Conservation (phyloP, 2,329 filamentous ascomycete species). For the Colletotrichum abscissum region DNA sequence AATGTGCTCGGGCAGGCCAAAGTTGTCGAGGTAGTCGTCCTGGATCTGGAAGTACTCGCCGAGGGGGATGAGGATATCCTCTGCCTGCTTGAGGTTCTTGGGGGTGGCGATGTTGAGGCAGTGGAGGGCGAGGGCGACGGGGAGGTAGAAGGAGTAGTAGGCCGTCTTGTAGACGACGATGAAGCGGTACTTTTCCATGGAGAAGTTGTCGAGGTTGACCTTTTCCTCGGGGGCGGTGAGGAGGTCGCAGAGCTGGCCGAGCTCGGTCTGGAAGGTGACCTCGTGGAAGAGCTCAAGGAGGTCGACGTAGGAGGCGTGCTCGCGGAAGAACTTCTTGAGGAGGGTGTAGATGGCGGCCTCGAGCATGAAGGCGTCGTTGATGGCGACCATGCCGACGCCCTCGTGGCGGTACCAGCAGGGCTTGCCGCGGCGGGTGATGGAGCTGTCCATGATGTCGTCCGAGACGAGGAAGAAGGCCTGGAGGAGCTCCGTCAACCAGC, state of each 20-base stretch:
- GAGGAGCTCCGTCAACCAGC: conserved; percentile 98
- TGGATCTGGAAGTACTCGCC: conserved; percentile 99
- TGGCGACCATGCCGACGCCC: conserved; percentile 92
- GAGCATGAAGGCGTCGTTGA: conserved; percentile 98
- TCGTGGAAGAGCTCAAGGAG: conserved; percentile 97
- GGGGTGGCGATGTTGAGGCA: conserved; percentile 86
- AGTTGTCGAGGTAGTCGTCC: conserved; percentile 99
- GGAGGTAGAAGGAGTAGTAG: conserved; percentile 99
- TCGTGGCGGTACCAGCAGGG: conserved; percentile 97
- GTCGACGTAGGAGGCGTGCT: conserved; percentile 88
- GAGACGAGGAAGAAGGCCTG: conserved; percentile 99
- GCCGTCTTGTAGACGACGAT: conserved; percentile 99
- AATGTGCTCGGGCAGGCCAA: conserved; percentile 89
- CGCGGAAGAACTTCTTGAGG: conserved; percentile 92
- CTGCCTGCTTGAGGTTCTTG: conserved; percentile 88
- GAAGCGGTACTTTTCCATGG: conserved; percentile 93
- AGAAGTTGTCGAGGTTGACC: conserved; percentile 95
- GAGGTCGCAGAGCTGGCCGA: conserved; percentile 94
- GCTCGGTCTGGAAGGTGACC: conserved; percentile 90
- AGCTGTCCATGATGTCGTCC: conserved; percentile 98
- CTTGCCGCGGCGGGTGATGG: conserved; percentile 91
- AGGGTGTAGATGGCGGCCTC: conserved; percentile 91
- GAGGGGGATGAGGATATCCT: conserved; percentile 94
- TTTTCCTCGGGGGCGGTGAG: conserved; percentile 95
- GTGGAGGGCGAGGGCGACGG: conserved; percentile 89